Evolutionary conservation across 768 basidiomycete genomes (phyloP), one percentile per base, ranked within the genome.

Genomic region (Leccinum barrowsii): DNA sequence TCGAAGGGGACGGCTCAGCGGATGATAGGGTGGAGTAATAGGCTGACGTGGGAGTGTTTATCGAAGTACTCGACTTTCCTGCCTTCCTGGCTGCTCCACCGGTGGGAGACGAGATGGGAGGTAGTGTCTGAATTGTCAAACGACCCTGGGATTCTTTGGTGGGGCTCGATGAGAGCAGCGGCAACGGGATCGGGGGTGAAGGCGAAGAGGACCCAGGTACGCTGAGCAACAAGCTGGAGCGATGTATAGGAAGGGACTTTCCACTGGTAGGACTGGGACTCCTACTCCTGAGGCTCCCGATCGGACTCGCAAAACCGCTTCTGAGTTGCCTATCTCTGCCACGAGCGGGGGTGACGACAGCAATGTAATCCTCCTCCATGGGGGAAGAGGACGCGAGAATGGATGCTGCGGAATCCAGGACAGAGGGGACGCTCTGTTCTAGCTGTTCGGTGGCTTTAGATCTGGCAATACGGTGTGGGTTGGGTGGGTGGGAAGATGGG

Each of bases 361-460:
- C 74, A n/a, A 90, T 78, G 10, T 82, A 71, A 58, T 84, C 84
- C 48, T 78, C 77, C 24, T 81, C 80, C 62, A 82, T 80, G 37
- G 68, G 76, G 59, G 62, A 74, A 64, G 62, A 57, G 4, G 76
- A 74, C 5, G 85, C 70, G 37, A 94, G 82, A 30, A 92, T 81
- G 21, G 86, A 82, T 1, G 92, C 90, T 2, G 93, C 93, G 58
- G 84, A 85, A 64, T 93, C 91, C 49, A 95, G 79, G 1, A 94
- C 93, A 6, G 90, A 89, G 5, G 93, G 93, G 3, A 92, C 89
- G n/a, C 82, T 78, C 54, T 86, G 84, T 50, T 94, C 91, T 48
- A 92, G 78, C 5, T 85, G 81, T 58, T 90, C 90, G 0, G 87
- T 87, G 34, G 78, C 78, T 70, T 88, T 88, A 19, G 85, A 83